These are phyloP conservation scores for Lactarius trivialis DNA, from an alignment of 768 basidiomycete species.

Conservation along the genomic window DNA sequence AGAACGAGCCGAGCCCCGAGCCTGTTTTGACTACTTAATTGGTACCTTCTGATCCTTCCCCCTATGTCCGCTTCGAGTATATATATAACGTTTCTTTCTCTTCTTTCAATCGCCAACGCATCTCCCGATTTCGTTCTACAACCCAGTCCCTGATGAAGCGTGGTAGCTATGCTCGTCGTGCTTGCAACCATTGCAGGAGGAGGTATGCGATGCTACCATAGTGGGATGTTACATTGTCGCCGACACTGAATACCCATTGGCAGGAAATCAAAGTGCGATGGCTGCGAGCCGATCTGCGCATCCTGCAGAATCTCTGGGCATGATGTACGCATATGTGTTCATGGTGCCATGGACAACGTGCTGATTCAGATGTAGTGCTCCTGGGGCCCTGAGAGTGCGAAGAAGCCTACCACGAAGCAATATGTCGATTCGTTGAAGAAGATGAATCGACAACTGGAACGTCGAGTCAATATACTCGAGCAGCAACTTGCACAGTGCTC, in stretches of 20 bases:
- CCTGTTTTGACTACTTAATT: constrained; percentile 1
- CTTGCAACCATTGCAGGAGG: constrained; percentile 31
- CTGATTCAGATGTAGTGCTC: constrained; percentile 26
- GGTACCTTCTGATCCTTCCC: neutral
- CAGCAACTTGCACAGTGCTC: constrained; percentile 15
- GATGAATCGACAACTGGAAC: constrained; percentile 27
- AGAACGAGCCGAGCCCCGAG: neutral
- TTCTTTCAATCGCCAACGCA: neutral
- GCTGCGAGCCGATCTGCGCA: constrained; percentile 29
- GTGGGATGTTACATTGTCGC: neutral
- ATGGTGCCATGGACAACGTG: neutral
- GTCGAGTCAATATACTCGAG: constrained; percentile 28
- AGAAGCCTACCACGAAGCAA: constrained; percentile 31
- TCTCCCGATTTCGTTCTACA: neutral
- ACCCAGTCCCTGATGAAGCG: constrained; percentile 12
- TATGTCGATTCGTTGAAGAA: constrained; percentile 31
- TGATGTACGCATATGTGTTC: constrained; percentile 17
- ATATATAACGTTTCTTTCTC: neutral
- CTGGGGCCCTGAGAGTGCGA: constrained; percentile 32
- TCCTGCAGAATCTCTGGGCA: constrained; percentile 28
- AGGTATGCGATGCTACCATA: constrained; percentile 20
- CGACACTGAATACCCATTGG: neutral
- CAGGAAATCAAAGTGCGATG: constrained; percentile 34
- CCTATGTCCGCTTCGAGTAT: neutral
- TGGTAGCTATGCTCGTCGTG: constrained; percentile 31